phyloP scores from a whole-genome alignment of 306 rosid species.

The Rosa chinensis region DNA sequence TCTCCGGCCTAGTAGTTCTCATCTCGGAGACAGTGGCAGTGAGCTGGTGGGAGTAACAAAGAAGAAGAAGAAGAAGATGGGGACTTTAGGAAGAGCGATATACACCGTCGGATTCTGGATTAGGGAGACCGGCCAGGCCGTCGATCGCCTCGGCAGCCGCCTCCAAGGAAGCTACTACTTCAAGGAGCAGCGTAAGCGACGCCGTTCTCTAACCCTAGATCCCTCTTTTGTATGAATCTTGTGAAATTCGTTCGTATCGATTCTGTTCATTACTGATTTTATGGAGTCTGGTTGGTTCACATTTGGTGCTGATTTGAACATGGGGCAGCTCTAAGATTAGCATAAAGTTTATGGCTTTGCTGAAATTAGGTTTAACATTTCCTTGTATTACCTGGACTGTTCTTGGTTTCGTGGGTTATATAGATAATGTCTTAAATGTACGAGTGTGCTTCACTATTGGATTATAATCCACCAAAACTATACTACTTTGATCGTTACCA shows the following conservation, averaged over 20 bases:
- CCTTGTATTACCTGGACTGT: neutral
- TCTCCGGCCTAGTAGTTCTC: conserved; percentile 21
- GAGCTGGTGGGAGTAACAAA: conserved; percentile 4
- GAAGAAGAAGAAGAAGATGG: conserved; percentile 38
- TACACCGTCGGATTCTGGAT: conserved; percentile 82
- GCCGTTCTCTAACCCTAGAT: conserved; percentile 20
- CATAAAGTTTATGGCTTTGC: neutral
- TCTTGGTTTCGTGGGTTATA: neutral
- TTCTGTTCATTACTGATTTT: neutral
- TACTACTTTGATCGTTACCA: neutral
- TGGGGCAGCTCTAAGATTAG: neutral
- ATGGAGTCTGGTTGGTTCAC: neutral
- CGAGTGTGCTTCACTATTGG: neutral
- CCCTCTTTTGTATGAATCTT: neutral
- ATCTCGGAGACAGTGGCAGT: conserved; percentile 7
- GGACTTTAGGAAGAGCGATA: conserved; percentile 74
- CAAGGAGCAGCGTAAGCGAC: conserved; percentile 68
- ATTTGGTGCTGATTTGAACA: neutral
- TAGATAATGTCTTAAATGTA: neutral
- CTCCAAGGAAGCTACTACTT: conserved; percentile 71
- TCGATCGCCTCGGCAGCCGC: conserved; percentile 82
- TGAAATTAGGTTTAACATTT: neutral
- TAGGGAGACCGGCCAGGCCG: conserved; percentile 82
- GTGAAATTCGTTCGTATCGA: neutral
- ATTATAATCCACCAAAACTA: neutral